Base-by-base conservation (phyloP, 2,329 filamentous ascomycete genomes). In the Dryadomyces quercivorus region DNA sequence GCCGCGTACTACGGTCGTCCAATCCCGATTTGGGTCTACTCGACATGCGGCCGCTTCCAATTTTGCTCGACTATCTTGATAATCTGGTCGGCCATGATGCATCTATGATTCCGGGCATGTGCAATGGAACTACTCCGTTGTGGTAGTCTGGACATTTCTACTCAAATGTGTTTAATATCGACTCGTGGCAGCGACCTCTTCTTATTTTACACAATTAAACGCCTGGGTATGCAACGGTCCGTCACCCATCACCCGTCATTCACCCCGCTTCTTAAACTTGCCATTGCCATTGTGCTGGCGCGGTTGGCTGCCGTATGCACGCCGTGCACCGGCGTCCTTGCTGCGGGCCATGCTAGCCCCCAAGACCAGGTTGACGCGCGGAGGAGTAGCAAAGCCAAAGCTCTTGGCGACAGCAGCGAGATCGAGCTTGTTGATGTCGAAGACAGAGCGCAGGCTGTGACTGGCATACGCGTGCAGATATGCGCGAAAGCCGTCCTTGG, bases 401-500 rank as follows among this genome's bases (percentile, higher is more conserved):
- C 82, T 81, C 75, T 89, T 92, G 52, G 87, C 87, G 3, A 94
- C 84, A 71, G 91, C 92, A 63, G 85, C 81, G 18, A 94, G 74
- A 65, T 94, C 88, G 13, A 93, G 74, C 66, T 88, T 88, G 67
- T 88, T 77, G 53, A 94, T 82, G 67, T 92, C 86, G 65, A 92
- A 95, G 42, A 94, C 84, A n/a, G 82, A 85, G 31, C 88, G 81
- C 56, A 93, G 74, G 61, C 80, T 85, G 70, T 92, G 93, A 56
- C 85, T 90, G 21, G 92, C 90, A 66, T 98, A 98, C 0, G 93
- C 92, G 68, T 97, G 90, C 22, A 98, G 78, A 68, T 98, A 98
- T 20, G 87, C 88, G 57, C 88, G 81, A 73, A 93, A 95, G 4
- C 88, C 82, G 58, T 85, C 82, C 71, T 85, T 85, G 58, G 82